Conservation (phyloP, 2,329 filamentous ascomycete genomes). For the Stylonectria norvegica region DNA sequence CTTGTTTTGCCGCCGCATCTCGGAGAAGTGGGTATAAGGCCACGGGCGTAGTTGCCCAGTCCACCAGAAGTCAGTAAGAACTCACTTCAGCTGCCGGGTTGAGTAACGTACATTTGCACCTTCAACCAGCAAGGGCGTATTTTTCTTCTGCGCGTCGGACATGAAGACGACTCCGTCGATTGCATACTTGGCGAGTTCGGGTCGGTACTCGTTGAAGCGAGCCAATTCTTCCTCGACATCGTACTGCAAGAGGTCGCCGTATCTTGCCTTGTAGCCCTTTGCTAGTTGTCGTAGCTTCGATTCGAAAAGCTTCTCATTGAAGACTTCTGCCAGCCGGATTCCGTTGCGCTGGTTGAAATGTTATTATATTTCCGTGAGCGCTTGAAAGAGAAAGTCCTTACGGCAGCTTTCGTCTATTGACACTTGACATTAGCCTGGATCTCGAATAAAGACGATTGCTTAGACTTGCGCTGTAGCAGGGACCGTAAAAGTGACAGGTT, state of each 20-base stretch:
- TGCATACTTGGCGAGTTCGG: background rate
- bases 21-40: slow-evolving; percentile 7
- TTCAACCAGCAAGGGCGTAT: slow-evolving; percentile 4
- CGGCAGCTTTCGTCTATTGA: no score
- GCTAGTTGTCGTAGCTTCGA: slow-evolving; percentile 58
- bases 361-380: no score
- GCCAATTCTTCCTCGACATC: slow-evolving; percentile 9
- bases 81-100: no score
- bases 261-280: slow-evolving; percentile 61
- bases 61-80: slow-evolving; percentile 32
- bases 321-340: slow-evolving; percentile 62
- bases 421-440: no score
- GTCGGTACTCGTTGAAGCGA: slow-evolving; percentile 4
- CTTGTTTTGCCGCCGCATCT: background rate
- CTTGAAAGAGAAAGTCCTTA: no score
- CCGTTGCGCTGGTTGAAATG: no score
- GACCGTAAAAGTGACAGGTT: no score
- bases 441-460: no score
- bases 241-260: slow-evolving; percentile 39
- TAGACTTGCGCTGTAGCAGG: no score
- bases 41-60: slow-evolving; percentile 9
- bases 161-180: background rate
- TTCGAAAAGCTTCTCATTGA: slow-evolving; percentile 62
- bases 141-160: slow-evolving; percentile 4
- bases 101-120: slow-evolving; percentile 11